phyloP scores from a whole-genome alignment of 306 rosid species.

The Sicyos baderoa region DNA sequence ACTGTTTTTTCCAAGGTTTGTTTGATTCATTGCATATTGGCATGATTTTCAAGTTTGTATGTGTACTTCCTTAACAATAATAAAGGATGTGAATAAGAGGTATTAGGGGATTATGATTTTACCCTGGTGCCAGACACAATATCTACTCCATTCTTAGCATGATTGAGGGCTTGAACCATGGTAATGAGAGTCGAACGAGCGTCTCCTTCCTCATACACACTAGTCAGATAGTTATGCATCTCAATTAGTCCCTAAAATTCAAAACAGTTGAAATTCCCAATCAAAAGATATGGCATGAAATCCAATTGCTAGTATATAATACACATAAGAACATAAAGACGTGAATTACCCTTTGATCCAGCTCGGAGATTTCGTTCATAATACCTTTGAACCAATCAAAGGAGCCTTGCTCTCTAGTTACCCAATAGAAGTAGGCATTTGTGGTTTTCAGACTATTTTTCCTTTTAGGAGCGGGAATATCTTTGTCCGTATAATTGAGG shows the following conservation, averaged over 20 bases:
- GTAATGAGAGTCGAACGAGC: slow-evolving; percentile 98
- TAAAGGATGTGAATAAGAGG: not conserved
- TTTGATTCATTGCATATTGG: slow-evolving; percentile 8
- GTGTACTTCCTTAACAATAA: not conserved
- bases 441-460: slow-evolving; percentile 76
- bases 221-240: slow-evolving; percentile 99
- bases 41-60: slow-evolving; percentile 1
- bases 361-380: slow-evolving; percentile 94
- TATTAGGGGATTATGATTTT: slow-evolving; percentile 12
- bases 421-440: slow-evolving; percentile 96
- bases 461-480: slow-evolving; percentile 45
- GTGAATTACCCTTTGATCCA: slow-evolving; percentile 75
- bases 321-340: not conserved
- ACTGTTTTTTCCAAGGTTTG: not conserved
- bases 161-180: slow-evolving; percentile 99
- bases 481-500: slow-evolving; percentile 45
- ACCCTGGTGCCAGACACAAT: slow-evolving; percentile 98
- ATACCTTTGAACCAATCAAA: slow-evolving; percentile 99
- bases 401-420: slow-evolving; percentile 97
- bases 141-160: slow-evolving; percentile 97
- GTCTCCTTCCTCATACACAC: slow-evolving; percentile 97
- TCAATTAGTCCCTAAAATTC: slow-evolving; percentile 80
- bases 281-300: not conserved
- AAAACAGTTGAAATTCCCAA: not conserved
- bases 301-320: not conserved